These are phyloP conservation scores for Candida boleticola DNA, from an alignment of 805 yeast species.

Conservation along the genomic window DNA sequence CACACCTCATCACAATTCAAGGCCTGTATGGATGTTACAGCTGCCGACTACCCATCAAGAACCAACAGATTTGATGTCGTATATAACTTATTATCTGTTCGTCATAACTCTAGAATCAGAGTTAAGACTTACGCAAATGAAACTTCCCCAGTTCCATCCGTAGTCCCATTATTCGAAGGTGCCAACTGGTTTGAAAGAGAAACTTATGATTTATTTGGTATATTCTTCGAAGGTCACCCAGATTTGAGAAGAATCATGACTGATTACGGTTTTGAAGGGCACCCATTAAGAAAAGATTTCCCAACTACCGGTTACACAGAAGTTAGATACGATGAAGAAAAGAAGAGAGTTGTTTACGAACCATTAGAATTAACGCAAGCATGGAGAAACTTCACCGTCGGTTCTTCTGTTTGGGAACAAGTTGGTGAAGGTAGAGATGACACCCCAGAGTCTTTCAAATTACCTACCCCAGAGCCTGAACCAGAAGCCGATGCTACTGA, in stretches of 20 bases:
- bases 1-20: constrained; percentile 83
- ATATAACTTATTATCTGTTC: constrained; percentile 74
- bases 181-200: constrained; percentile 92
- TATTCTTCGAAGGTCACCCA: constrained; percentile 86
- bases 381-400: constrained; percentile 85
- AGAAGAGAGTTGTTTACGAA: constrained; percentile 84
- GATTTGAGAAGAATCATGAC: constrained; percentile 88
- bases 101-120: constrained; percentile 83
- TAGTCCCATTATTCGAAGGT: constrained; percentile 71
- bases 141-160: constrained; percentile 75
- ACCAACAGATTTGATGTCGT: constrained; percentile 84
- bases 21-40: constrained; percentile 76
- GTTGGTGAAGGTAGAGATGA: constrained; percentile 84
- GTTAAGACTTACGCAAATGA: constrained; percentile 88
- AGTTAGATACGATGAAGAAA: constrained; percentile 86
- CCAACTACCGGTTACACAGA: constrained; percentile 92
- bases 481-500: constrained; percentile 40
- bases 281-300: constrained; percentile 88
- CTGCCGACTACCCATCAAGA: constrained; percentile 83
- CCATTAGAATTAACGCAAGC: constrained; percentile 91
- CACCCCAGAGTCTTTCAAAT: constrained; percentile 76
- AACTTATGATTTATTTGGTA: constrained; percentile 83
- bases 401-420: constrained; percentile 88
- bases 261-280: constrained; percentile 91
- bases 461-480: constrained; percentile 81